phyloP scores from a whole-genome alignment of 768 basidiomycete species.

The Termitomyces titanicus region DNA sequence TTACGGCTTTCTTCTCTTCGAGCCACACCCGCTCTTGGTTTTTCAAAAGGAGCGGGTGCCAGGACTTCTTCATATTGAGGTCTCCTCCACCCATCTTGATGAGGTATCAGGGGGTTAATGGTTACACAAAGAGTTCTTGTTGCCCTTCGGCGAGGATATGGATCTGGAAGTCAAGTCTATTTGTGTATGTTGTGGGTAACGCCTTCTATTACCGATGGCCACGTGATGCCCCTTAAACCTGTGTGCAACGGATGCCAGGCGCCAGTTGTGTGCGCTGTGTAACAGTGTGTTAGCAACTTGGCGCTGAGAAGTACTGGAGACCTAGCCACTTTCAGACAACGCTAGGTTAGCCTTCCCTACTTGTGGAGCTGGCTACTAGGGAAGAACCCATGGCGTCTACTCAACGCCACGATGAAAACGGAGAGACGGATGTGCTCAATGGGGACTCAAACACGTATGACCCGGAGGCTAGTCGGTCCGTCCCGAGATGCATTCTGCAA shows the following conservation, averaged over 20 bases:
- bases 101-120: neutral
- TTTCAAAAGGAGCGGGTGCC: constrained; percentile 97
- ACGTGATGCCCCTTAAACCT: neutral
- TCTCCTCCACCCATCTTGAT: constrained; percentile 97
- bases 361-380: neutral
- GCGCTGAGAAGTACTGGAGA: too few relatives aligned
- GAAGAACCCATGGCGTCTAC: constrained; percentile 10
- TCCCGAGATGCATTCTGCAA: neutral
- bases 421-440: constrained; percentile 33
- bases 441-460: constrained; percentile 19
- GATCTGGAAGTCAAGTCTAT: neutral
- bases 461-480: constrained; percentile 15
- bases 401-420: constrained; percentile 16
- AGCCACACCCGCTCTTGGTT: constrained; percentile 99
- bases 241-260: neutral
- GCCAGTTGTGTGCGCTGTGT: neutral
- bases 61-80: constrained; percentile 99
- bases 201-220: neutral
- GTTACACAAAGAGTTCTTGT: neutral
- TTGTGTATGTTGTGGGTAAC: neutral
- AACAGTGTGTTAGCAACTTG: too few relatives aligned
- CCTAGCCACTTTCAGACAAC: neutral
- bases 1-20: constrained; percentile 92
- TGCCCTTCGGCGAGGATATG: neutral
- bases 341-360: neutral